Evolutionary conservation across 1,139 yeast genomes (phyloP).

Genomic region (Taphrina wiesneri): DNA sequence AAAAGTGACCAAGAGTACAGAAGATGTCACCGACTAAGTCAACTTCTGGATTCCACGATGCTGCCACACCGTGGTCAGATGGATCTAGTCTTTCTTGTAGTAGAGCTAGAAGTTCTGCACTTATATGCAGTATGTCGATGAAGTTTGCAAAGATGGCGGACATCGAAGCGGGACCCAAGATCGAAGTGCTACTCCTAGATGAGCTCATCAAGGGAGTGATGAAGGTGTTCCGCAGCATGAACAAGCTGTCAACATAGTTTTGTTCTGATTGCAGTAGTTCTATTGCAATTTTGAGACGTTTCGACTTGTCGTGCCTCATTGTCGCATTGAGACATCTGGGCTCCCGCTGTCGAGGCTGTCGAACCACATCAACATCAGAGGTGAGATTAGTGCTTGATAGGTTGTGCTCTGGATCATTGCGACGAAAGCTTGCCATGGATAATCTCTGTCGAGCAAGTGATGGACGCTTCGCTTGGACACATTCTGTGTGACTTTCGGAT

Average conservation of each 20-base stretch:
- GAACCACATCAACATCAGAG: neutral
- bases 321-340: too few species aligned
- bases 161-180: slow-evolving; percentile 12
- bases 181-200: neutral
- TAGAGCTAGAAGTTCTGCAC: slow-evolving; percentile 5
- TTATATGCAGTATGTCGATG: slow-evolving; percentile 20
- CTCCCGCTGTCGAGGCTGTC: too few species aligned
- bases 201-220: slow-evolving; percentile 18
- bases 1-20: slow-evolving; percentile 14
- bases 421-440: neutral
- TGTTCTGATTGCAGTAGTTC: slow-evolving; percentile 23
- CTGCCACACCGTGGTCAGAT: neutral
- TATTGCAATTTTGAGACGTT: slow-evolving; percentile 2
- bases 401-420: neutral
- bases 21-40: slow-evolving; percentile 24
- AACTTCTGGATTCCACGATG: neutral
- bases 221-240: slow-evolving; percentile 7
- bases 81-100: slow-evolving; percentile 21
- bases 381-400: neutral
- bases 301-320: neutral
- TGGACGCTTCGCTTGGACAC: neutral
- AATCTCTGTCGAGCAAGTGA: neutral
- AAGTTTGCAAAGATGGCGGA: slow-evolving; percentile 30
- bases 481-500: neutral
- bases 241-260: slow-evolving; percentile 6